phyloP scores from a whole-genome alignment of 441 rosid species.

The Capsella rubella region DNA sequence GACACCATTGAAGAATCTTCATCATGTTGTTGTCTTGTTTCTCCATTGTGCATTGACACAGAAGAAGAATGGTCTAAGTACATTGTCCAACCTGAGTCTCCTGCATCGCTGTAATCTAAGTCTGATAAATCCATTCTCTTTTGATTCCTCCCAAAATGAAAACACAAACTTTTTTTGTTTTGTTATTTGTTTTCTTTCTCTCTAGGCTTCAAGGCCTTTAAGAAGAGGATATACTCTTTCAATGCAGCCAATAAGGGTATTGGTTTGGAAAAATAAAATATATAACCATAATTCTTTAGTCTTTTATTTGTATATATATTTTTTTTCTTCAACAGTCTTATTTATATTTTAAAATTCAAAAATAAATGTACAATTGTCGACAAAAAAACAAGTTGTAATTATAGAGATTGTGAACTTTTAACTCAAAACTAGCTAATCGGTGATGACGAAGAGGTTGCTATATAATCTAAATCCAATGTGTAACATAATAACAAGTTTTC shows the following conservation, averaged over 20 bases:
- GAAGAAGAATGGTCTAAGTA: constrained; percentile 74
- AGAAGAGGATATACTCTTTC: constrained; percentile 32
- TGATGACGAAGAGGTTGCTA: not conserved
- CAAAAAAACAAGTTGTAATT: constrained; percentile 6
- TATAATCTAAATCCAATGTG: too few relatives aligned
- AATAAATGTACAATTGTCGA: not conserved
- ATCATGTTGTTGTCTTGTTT: constrained; percentile 34
- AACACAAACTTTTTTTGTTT: not conserved
- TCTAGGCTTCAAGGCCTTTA: constrained; percentile 39
- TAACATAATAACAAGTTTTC: not conserved
- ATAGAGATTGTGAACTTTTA: not conserved
- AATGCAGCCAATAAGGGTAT: constrained; percentile 28
- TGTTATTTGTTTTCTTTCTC: constrained; percentile 37
- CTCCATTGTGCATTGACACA: constrained; percentile 20
- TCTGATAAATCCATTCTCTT: constrained; percentile 58
- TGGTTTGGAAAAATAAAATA: constrained; percentile 12
- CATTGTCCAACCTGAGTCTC: constrained; percentile 90
- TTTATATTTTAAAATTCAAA: not conserved
- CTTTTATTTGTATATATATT: not conserved
- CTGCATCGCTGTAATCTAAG: constrained; percentile 66
- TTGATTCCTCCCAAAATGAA: constrained; percentile 5
- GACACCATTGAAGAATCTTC: constrained; percentile 43
- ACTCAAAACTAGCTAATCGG: not conserved
- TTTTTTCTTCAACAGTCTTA: too few relatives aligned
- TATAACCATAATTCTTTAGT: constrained; percentile 20